phyloP scores from a whole-genome alignment of 2,329 filamentous ascomycete species.

The Fusarium stilboides region DNA sequence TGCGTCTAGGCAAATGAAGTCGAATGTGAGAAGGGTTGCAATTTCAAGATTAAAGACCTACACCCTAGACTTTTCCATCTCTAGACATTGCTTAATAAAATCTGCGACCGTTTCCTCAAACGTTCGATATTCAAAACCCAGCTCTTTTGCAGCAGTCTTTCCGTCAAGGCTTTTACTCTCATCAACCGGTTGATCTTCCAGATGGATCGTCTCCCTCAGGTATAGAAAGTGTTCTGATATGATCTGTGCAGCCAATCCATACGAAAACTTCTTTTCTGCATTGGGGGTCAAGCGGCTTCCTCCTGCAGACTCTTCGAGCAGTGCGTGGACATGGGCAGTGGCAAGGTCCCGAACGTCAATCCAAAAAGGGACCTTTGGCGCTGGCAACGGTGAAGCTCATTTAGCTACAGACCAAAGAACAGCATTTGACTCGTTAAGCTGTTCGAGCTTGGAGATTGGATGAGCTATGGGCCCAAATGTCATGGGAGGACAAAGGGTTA shows the following conservation, averaged over 20 bases:
- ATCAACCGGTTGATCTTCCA: constrained; percentile 55
- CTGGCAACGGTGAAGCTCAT: constrained; percentile 54
- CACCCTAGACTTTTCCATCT: not conserved
- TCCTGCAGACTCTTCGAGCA: constrained; percentile 55
- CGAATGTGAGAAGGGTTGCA: no score
- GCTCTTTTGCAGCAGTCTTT: constrained; percentile 56
- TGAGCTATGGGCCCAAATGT: constrained; percentile 62
- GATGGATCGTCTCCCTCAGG: constrained; percentile 51
- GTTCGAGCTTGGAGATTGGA: constrained; percentile 53
- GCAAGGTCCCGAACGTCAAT: constrained; percentile 65
- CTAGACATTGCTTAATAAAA: constrained; percentile 50
- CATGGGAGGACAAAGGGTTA: constrained; percentile 62
- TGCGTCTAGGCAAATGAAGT: no score
- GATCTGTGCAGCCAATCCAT: constrained; percentile 60
- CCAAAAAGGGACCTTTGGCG: constrained; percentile 59
- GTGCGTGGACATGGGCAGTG: constrained; percentile 60
- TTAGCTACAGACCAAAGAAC: constrained; percentile 59
- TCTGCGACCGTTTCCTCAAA: constrained; percentile 57
- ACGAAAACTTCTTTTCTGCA: constrained; percentile 62
- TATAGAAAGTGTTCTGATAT: constrained; percentile 59
- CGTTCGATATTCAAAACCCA: constrained; percentile 56
- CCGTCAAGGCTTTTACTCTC: constrained; percentile 61
- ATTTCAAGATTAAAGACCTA: no score
- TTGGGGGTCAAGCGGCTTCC: constrained; percentile 59
- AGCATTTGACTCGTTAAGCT: constrained; percentile 61